A percentile compares a stretch with the other conserved stretches of the same genome.
Conservation (phyloP, 2,329 filamentous ascomycete genomes). For the Beauveria sp. region DNA sequence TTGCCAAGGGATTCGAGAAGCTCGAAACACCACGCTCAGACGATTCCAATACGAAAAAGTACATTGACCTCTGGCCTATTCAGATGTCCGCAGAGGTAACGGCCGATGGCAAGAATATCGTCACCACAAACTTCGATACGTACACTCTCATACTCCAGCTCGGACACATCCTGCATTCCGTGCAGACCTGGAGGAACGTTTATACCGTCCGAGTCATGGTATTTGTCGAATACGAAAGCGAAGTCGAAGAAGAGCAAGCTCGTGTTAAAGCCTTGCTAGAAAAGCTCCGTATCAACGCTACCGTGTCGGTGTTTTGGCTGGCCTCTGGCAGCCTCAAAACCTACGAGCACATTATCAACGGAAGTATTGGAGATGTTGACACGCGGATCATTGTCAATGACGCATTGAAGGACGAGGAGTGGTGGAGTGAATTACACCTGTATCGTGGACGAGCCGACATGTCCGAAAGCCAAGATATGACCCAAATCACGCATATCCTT, state of each 20-base stretch:
- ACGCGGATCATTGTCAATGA: constrained; percentile 55
- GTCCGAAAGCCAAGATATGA: constrained; percentile 35
- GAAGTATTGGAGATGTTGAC: constrained; percentile 46
- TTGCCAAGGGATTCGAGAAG: constrained; percentile 72
- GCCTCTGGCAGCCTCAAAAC: constrained; percentile 63
- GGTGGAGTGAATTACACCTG: constrained; percentile 71
- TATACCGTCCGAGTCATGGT: constrained; percentile 72
- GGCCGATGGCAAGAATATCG: constrained; percentile 55
- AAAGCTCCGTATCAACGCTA: constrained; percentile 73
- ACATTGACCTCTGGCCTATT: constrained; percentile 85
- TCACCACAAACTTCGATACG: constrained; percentile 88
- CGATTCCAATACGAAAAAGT: constrained; percentile 58
- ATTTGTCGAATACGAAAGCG: constrained; percentile 82
- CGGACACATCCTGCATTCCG: constrained; percentile 75
- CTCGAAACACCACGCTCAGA: constrained; percentile 62
- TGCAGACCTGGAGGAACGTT: constrained; percentile 68
- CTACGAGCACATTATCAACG: constrained; percentile 75
- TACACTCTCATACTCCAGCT: constrained; percentile 80
- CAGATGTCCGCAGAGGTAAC: constrained; percentile 85
- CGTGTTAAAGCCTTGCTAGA: constrained; percentile 67
- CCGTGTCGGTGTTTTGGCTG: constrained; percentile 75
- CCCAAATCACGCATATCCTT: constrained; percentile 35
- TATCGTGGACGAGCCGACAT: constrained; percentile 36
- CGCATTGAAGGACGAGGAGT: constrained; percentile 62
- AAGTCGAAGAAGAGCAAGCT: constrained; percentile 69